Percentiles rank a stretch among this genome's conserved stretches.
phyloP scores from a whole-genome alignment of 116 monocot species.

The Phalaenopsis hybrid region DNA sequence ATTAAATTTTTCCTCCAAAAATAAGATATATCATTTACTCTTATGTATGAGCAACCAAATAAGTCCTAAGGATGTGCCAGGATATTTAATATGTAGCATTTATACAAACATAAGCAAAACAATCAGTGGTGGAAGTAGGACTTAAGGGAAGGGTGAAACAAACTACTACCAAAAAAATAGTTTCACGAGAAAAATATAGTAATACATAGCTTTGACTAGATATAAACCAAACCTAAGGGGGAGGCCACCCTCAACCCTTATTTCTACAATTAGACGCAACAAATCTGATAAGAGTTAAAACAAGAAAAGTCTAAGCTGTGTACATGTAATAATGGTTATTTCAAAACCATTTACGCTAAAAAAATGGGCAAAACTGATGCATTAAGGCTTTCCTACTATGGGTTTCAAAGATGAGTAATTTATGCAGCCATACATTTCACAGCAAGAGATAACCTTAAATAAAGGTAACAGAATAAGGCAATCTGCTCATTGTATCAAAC shows the following conservation, averaged over 20 bases:
- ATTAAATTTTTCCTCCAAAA: neutral
- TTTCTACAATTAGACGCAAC: neutral
- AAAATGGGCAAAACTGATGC: neutral
- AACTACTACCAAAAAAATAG: neutral
- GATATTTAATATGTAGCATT: neutral
- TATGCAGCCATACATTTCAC: neutral
- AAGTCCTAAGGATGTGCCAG: neutral
- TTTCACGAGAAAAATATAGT: neutral
- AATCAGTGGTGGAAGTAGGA: neutral
- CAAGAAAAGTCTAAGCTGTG: neutral
- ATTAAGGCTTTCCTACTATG: neutral
- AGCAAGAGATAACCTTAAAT: neutral
- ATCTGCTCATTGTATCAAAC: too few relatives aligned
- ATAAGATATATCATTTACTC: neutral
- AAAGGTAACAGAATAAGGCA: neutral
- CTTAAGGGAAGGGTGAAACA: neutral
- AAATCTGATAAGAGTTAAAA: neutral
- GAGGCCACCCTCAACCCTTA: neutral
- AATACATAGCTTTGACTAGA: neutral
- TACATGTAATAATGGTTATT: neutral
- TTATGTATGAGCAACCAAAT: neutral
- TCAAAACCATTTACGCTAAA: neutral
- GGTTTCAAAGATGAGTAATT: neutral
- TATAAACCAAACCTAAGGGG: neutral
- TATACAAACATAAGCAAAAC: too few relatives aligned